Base-by-base conservation (phyloP, 169 alveolate genomes). In the Eimeria sp. region DNA sequence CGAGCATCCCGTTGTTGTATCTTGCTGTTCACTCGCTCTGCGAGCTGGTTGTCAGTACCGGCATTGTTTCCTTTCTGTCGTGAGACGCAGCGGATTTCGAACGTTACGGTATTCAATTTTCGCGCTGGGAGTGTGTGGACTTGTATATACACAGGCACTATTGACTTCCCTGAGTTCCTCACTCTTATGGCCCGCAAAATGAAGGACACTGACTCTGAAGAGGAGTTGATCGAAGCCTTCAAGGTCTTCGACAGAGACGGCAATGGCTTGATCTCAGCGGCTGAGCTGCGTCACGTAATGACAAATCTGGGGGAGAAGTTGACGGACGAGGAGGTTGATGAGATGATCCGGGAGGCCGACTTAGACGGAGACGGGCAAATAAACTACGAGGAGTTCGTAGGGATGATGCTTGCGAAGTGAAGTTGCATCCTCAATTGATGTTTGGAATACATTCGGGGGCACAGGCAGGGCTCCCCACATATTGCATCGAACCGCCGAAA, bases 331-430 rank as follows among this genome's bases (percentile, higher is more conserved):
- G 99, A 99, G 95, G 99, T 99, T 82, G 99, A 99, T 96, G 99
- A 99, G 98, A 99, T 99, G 99, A 99, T 99, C 91, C 98, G 99
- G 95, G 99, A 99, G 97, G 99, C 99, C 85, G 99, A 99, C 96
- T 99, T 99, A 52, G 99, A 99, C 96, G 99, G 99, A 27, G 99
- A 99, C 97, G 99, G 99, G 49, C 99, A 99, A 78, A 99, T 99
- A 97, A 99, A 99, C 98, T 99, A 99, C 97, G 99, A 99, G 95
- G 99, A 99, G 97, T 99, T 99, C 97, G 99, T 99, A 62, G 99
- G 99, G 97, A 99, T 99, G 99, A 99, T 99, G 99, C 98, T 99
- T 97, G 98, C 99, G 93, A 99, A 99, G 98, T 99, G 97, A 85
- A 43, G 49, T 14, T 27, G 23, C 77, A 43, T 64, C 33, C 18